Base-by-base conservation (phyloP, 2,329 filamentous ascomycete genomes). In the Reticulascus tulasneorum region DNA sequence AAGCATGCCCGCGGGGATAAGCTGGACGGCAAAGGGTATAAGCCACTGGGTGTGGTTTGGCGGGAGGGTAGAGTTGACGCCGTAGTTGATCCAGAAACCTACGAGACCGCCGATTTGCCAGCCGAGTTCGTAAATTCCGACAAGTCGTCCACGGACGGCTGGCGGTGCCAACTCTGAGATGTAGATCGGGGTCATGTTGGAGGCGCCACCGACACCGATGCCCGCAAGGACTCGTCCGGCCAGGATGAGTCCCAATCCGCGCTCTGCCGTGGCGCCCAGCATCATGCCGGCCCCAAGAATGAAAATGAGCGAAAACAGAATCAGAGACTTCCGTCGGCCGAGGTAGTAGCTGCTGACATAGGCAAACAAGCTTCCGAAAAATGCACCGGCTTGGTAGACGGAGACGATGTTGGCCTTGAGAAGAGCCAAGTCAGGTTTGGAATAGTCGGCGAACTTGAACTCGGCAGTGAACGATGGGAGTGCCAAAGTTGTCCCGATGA, bases 321-420 rank as follows among this genome's bases (percentile, higher is more conserved):
- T 63, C 3, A 90, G 67, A 16, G 77, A 82, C 53, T 69, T 74
- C 50, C 76, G 77, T 16, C 85, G 75, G 19, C 85, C 85, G 44
- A 82, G 64, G 54, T 74, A 85, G 64, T 83, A 79, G 20, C 75
- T 79, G 22, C 77, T 72, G 8, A 66, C 70, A 48, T 84, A 89
- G 38, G 79, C 83, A 41, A 75, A 72, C 25, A 88, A 63, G n/a
- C 81, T 77, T 33, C 86, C 86, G 49, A 91, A 90, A 65, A 93
- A 90, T 41, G 85, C 85, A 40, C 86, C 86, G 9, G 86, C 86
- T 60, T 91, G 86, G 63, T 87, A 90, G 35, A 84, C 76, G 18
- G 82, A 88, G 33, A 89, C 85, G 43, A 90, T 88, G 57, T 90
- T 91, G 50, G 81, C 69, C 51, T 79, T 81, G 30, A 84, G 64